Base-by-base conservation (phyloP, 169 alveolate genomes). In the Sarcocystis neurona region DNA sequence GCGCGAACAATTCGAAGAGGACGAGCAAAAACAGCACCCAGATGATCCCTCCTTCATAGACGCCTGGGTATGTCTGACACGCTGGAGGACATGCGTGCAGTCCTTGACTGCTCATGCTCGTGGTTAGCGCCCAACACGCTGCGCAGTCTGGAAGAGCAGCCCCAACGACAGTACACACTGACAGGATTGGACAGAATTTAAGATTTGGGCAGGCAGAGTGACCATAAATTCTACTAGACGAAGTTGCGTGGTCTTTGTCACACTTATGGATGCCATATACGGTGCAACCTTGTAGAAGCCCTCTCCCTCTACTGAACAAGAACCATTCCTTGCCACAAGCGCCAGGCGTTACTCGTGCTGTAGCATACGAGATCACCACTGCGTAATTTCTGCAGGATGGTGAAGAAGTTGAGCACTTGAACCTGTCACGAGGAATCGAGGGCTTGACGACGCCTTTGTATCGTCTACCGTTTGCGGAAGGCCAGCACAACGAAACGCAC, bases 401-500 rank as follows among this genome's bases (percentile, higher is more conserved):
- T 4, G 90, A 68, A 2, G 66, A 60, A 3, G 85, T 72, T 60
- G 79, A 85, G 27, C 85, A 85, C 78, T 85, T 85, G 32, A 84
- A 85, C 30, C 77, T 85, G 0, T 85, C 90, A 27, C 74, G 68
- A 18, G 90, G 90, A 53, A 48, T 85, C 5, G 74, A 56, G 5
- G 90, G 90, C 56, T 53, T 85, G 60, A 68, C 48, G 39, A 85
- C 90, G 63, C 90, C 90, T 4, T 85, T 85, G 34, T 85, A 72
- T 46, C 90, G 90, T 37, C 77, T 85, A 34, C 90, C 90, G 32
- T 85, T 85, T 47, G 90, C 74, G 47, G 90, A 85, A 5, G 90
- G 90, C 37, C 90, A 85, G 48, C 85, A 85, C 85, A 85, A 85
- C 85, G 85, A 85, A 77, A 85, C 90, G 32, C 90, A 85, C 32